These are phyloP conservation scores for Pestalotiopsis sp. DNA, from an alignment of 2,329 filamentous ascomycete genomes.

Conservation along the genomic window DNA sequence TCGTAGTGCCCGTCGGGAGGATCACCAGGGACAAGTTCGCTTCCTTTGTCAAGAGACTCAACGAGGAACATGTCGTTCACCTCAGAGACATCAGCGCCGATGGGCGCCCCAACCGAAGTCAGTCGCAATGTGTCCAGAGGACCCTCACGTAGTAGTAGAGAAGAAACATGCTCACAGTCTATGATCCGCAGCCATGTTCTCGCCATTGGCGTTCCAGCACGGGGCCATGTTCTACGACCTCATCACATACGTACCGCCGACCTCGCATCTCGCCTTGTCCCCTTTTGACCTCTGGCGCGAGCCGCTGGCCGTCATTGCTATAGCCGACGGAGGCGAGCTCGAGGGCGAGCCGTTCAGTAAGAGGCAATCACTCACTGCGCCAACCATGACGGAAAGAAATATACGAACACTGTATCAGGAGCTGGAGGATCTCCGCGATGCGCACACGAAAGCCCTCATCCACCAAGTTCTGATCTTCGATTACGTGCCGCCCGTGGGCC, in stretches of 20 bases:
- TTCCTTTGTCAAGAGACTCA: conserved; percentile 77
- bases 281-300: conserved; percentile 92
- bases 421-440: conserved; percentile 71
- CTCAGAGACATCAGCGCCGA: conserved; percentile 87
- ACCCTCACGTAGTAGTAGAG: background rate
- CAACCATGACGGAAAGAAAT: conserved; percentile 58
- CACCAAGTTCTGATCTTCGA: conserved; percentile 84
- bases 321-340: conserved; percentile 80
- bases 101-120: conserved; percentile 84
- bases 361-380: conserved; percentile 54
- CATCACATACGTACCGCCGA: conserved; percentile 76
- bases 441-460: conserved; percentile 75
- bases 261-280: conserved; percentile 76
- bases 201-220: conserved; percentile 82
- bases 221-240: conserved; percentile 90
- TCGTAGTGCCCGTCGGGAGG: conserved; percentile 83
- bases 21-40: conserved; percentile 83
- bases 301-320: conserved; percentile 78
- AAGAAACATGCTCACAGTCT: conserved; percentile 19
- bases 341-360: conserved; percentile 56
- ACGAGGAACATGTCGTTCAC: conserved; percentile 78
- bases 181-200: conserved; percentile 78
- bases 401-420: conserved; percentile 66
- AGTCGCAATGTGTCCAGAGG: conserved; percentile 28
- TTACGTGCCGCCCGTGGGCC: conserved; percentile 53